Conservation (phyloP, 805 yeast genomes). For the Tetrapisispora arboricola region DNA sequence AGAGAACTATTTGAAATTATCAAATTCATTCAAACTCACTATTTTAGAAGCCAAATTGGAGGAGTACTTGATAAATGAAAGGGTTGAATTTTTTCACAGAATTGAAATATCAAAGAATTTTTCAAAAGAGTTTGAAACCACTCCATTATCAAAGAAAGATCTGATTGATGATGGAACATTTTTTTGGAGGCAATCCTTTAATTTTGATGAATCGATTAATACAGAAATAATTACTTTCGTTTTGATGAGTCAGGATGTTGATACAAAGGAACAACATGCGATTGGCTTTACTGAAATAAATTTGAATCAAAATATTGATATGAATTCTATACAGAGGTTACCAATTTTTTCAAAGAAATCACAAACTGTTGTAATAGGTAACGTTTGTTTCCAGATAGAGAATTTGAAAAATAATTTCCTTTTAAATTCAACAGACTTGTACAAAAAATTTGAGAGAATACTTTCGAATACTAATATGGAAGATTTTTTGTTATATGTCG, state of each 20-base stretch:
- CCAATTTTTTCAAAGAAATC: not conserved
- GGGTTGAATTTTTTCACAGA: not conserved
- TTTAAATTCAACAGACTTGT: slow-evolving; percentile 44
- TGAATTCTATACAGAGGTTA: not conserved
- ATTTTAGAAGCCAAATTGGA: not conserved
- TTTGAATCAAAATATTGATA: not conserved
- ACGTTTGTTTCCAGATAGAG: not conserved
- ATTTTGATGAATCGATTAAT: not conserved
- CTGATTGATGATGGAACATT: not conserved
- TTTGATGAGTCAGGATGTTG: not conserved
- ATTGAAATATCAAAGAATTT: not conserved
- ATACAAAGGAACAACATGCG: not conserved
- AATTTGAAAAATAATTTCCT: not conserved
- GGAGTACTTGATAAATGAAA: not conserved
- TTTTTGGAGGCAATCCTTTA: slow-evolving; percentile 1
- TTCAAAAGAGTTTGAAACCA: not conserved
- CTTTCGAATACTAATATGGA: slow-evolving; percentile 22
- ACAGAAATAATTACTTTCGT: not conserved
- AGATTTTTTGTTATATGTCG: not conserved
- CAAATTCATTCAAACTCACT: not conserved
- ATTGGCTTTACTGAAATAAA: not conserved
- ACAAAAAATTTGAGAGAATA: slow-evolving; percentile 53
- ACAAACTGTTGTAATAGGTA: not conserved
- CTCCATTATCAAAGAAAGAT: not conserved
- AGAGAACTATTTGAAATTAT: not conserved